Base-by-base conservation (phyloP, 2,329 filamentous ascomycete genomes). In the Setomelanomma holmii region DNA sequence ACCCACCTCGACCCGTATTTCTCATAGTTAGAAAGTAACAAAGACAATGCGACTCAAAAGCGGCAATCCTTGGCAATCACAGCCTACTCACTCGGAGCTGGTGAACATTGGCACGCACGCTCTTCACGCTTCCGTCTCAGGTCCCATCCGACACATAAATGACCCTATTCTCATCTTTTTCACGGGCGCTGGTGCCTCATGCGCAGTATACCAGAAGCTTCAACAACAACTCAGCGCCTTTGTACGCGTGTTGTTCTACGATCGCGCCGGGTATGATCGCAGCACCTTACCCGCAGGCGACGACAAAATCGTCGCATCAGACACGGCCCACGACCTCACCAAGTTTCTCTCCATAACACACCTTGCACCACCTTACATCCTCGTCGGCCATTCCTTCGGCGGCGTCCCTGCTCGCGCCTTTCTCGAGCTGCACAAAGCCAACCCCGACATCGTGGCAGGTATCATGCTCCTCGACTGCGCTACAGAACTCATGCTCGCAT, bases 401-500 rank as follows among this genome's bases (percentile, higher is more conserved):
- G 51, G 49, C 12, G 53, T 58, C 19, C 42, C 44, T 10, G 42
- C 45, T 12, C 55, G 55, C 10, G 33, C 47, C 5, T 55, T 58
- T 22, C 34, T 58, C 24, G 35, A 23, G 8, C 27, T 34, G 14
- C 27, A 30, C 5, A 30, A 30, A 30, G 27, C 24, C 5, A 44
- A 4, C 23, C 40, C n/a, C 8, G 19, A 5, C 1, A 22, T 30
- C 19, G 20, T 54, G 2, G 20, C 35, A 2, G 49, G 49, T 5
- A 33, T 51, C 19, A 5, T 55, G 1, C 52, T 50, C 11, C 20
- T 52, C 16, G 55, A 58, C 36, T 30, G 24, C 1, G 55, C 52
- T 0, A 58, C 49, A 27, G 52, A 55, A 27, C 38, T 58, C 22
- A 55, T 58, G 52, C 49, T 58, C 2, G 40, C 45, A 23, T 24